These are phyloP conservation scores for Biscogniauxia marginata DNA, from an alignment of 2,329 filamentous ascomycete genomes.

Conservation along the genomic window DNA sequence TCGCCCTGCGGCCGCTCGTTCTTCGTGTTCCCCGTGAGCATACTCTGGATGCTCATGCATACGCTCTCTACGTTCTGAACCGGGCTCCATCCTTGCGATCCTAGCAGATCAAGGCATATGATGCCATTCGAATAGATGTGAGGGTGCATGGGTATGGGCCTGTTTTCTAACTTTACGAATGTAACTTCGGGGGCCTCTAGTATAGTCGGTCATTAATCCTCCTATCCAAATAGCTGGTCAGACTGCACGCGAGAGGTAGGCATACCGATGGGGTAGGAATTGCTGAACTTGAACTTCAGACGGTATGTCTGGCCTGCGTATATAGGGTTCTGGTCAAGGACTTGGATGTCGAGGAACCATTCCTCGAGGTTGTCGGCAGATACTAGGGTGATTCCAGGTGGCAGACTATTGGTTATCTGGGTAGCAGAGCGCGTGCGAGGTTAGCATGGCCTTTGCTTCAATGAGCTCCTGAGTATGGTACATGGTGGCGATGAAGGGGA, in stretches of 20 bases:
- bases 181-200: conserved; percentile 92
- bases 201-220: conserved; percentile 5
- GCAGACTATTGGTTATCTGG: conserved; percentile 56
- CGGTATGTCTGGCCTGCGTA: conserved; percentile 80
- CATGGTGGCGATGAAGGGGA: neutral
- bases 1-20: conserved; percentile 89
- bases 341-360: conserved; percentile 89
- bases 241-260: conserved; percentile 4
- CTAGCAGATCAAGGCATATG: conserved; percentile 93
- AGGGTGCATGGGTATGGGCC: conserved; percentile 86
- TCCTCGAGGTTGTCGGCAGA: conserved; percentile 79
- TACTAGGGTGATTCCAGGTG: conserved; percentile 74
- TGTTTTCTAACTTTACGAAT: conserved; percentile 66
- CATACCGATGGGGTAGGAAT: conserved; percentile 85
- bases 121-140: conserved; percentile 99
- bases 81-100: conserved; percentile 86
- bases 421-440: conserved; percentile 1
- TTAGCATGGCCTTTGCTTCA: conserved; percentile 4
- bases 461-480: neutral
- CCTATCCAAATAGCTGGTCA: conserved; percentile 3
- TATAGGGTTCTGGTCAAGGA: conserved; percentile 86
- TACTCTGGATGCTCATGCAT: conserved; percentile 96
- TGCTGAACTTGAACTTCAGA: conserved; percentile 82
- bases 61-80: conserved; percentile 97
- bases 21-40: conserved; percentile 93